A percentile compares a stretch with the other conserved stretches of the same genome.
These are phyloP conservation scores for Toxicodendron radicans DNA, from an alignment of 345 rosid species.

Conservation along the genomic window DNA sequence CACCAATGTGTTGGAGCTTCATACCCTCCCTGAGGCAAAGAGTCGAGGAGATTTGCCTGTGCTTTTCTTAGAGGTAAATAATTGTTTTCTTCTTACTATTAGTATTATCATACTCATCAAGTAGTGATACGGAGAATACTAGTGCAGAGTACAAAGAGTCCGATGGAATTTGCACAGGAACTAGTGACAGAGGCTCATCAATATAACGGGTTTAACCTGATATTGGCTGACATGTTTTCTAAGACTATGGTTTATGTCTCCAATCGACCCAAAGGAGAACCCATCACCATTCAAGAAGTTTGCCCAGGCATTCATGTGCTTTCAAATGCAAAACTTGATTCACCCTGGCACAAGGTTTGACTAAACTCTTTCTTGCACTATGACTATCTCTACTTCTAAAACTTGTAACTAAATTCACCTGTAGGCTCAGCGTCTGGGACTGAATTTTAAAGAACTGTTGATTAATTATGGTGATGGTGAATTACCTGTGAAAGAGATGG, in stretches of 20 bases:
- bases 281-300: conserved; percentile 45
- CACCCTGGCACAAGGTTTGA: conserved; percentile 56
- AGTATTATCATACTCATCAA: neutral
- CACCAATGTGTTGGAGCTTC: conserved; percentile 68
- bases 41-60: conserved; percentile 69
- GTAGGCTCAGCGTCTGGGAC: conserved; percentile 49
- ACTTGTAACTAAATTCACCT: neutral
- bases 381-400: neutral
- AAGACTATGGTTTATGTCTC: conserved; percentile 58
- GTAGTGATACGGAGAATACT: neutral
- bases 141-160: conserved; percentile 51
- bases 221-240: conserved; percentile 54
- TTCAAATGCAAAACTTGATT: conserved; percentile 59
- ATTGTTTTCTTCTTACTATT: neutral
- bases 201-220: conserved; percentile 68
- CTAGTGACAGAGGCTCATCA: conserved; percentile 46
- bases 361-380: neutral
- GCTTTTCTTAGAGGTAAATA: conserved; percentile 55
- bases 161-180: conserved; percentile 53
- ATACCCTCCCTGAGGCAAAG: conserved; percentile 45
- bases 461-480: conserved; percentile 31
- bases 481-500: conserved; percentile 45
- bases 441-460: conserved; percentile 45
- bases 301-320: conserved; percentile 68
- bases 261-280: conserved; percentile 47